Evolutionary conservation across 2,329 filamentous ascomycete species (phyloP), one percentile per base, ranked within the genome.

Genomic region (Coniochaeta sp.): DNA sequence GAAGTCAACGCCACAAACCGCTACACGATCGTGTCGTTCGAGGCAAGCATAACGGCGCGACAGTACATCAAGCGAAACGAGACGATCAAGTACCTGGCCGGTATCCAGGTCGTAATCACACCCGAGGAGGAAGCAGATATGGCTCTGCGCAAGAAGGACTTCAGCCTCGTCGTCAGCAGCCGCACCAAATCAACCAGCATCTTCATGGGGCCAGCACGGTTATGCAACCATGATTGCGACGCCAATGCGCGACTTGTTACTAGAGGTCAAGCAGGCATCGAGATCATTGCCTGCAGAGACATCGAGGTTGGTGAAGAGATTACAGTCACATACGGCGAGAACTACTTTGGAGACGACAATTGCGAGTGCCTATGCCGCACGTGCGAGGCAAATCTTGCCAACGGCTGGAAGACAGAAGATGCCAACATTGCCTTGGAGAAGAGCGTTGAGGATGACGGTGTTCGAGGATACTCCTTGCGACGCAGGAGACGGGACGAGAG

Each of bases 201-300:
- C 47, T 98, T 99, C 71, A 87, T 99, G 71, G 95, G 95, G 0
- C 96, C 95, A 8, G 95, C 95, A 36, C 87, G 95, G 57, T 98
- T 99, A 72, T 92, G 95, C 28, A 99, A 99, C 71, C 95, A 99
- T 74, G 95, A 99, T 73, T 99, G 95, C 75, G 84, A 89, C 66
- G 91, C 95, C 34, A 99, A 98, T 76, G 93, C 93, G 9, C 85
- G 88, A 69, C 82, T 99, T 52, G 88, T 90, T 66, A 97, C 91
- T 38, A 89, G 86, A 38, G 91, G 92, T 54, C 85, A 88, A 60
- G 87, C 93, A 61, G 91, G 91, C 38, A 97, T 99, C 77, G 90
- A 96, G 69, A 93, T 99, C 60, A 85, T 96, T 57, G 91, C 95
- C 2, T 85, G 87, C 36, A 86, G 87, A 65, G 83, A 93, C 61